These are phyloP conservation scores for Erythrobasidium hasegawianum DNA, from an alignment of 1,284 basidiomycete genomes.

Conservation along the genomic window DNA sequence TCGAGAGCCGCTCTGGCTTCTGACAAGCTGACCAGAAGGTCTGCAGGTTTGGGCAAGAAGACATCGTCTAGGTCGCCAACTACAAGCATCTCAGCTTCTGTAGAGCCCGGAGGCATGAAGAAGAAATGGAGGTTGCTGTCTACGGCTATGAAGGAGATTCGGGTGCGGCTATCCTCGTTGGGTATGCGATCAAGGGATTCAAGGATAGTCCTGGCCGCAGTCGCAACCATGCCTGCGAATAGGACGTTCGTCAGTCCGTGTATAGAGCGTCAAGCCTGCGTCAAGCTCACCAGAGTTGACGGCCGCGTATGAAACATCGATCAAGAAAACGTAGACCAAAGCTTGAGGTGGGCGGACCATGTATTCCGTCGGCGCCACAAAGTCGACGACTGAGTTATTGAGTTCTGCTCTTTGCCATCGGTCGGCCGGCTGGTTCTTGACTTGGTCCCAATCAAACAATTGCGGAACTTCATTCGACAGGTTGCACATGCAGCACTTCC, in stretches of 20 bases:
- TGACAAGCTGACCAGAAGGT: slow-evolving; percentile 86
- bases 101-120: slow-evolving; percentile 68
- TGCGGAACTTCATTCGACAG: slow-evolving; percentile 99
- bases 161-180: slow-evolving; percentile 88
- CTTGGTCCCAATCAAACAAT: slow-evolving; percentile 97
- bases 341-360: slow-evolving; percentile 97
- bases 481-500: slow-evolving; percentile 99
- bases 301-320: slow-evolving; percentile 90
- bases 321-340: slow-evolving; percentile 92
- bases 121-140: slow-evolving; percentile 96
- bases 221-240: slow-evolving; percentile 85
- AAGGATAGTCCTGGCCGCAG: slow-evolving; percentile 89
- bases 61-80: slow-evolving; percentile 96
- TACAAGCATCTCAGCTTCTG: slow-evolving; percentile 90
- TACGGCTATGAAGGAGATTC: slow-evolving; percentile 87
- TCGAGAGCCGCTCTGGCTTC: slow-evolving; percentile 82
- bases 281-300: slow-evolving; percentile 67
- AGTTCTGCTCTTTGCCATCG: slow-evolving; percentile 91
- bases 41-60: slow-evolving; percentile 93
- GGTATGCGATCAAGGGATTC: slow-evolving; percentile 94
- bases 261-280: neutral
- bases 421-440: slow-evolving; percentile 88
- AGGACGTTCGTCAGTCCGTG: neutral
- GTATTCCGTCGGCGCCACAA: slow-evolving; percentile 96
- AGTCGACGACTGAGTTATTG: slow-evolving; percentile 90